A percentile compares a stretch with the other conserved stretches of the same genome.
Evolutionary conservation across 2,329 filamentous ascomycete genomes (phyloP).

Genomic region (Pseudocercospora cruenta): DNA sequence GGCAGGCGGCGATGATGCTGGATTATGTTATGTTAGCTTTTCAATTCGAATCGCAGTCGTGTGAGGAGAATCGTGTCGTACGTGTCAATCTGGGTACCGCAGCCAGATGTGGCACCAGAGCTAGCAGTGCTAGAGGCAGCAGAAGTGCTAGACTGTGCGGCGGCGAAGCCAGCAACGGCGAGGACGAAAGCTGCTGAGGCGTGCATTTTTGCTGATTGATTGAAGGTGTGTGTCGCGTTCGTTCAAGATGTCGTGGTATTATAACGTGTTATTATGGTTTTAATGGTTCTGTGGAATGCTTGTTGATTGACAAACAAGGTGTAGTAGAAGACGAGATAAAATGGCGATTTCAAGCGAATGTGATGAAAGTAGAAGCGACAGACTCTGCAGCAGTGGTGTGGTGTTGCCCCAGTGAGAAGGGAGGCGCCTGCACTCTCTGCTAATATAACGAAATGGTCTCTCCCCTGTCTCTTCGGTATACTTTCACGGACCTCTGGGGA

Average conservation of each 20-base stretch:
- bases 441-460: slow-evolving; percentile 9
- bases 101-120: slow-evolving; percentile 40
- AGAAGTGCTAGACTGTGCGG: slow-evolving; percentile 45
- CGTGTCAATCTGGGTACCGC: slow-evolving; percentile 43
- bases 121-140: slow-evolving; percentile 32
- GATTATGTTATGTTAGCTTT: not conserved
- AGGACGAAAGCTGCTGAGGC: slow-evolving; percentile 30
- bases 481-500: slow-evolving; percentile 1
- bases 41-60: not conserved
- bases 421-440: not conserved
- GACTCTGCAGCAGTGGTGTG: not conserved
- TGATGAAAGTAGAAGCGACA: slow-evolving; percentile 7
- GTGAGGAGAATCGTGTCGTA: slow-evolving; percentile 30
- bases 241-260: slow-evolving; percentile 3
- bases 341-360: not conserved
- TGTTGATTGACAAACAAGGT: not conserved
- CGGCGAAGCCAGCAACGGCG: slow-evolving; percentile 44
- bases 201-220: slow-evolving; percentile 23
- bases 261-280: slow-evolving; percentile 8
- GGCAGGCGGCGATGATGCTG: slow-evolving; percentile 58
- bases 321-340: not conserved
- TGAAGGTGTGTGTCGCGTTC: slow-evolving; percentile 4
- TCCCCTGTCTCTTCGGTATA: slow-evolving; percentile 1
- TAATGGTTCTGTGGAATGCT: not conserved
- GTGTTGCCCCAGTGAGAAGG: not conserved